A percentile compares a stretch with the other conserved stretches of the same genome.
phyloP scores from a whole-genome alignment of 2,329 filamentous ascomycete species.

The Aspergillus hiratsukae region DNA sequence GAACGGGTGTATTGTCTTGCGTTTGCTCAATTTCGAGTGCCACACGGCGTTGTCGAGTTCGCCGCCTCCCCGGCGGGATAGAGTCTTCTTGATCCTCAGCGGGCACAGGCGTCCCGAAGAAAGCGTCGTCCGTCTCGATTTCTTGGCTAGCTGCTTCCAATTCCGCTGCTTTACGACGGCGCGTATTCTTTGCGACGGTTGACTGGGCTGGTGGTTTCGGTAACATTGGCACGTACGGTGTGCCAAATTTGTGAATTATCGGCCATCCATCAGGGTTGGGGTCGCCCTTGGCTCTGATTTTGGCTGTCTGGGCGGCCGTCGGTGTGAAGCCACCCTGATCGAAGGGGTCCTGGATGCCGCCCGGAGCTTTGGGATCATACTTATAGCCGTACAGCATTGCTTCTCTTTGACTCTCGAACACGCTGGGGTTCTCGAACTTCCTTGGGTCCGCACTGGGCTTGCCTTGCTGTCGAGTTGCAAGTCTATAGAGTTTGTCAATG shows the following conservation, averaged over 20 bases:
- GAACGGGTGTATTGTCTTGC: slow-evolving; percentile 14
- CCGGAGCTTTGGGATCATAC: slow-evolving; percentile 48
- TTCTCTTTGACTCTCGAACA: slow-evolving; percentile 59
- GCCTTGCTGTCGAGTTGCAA: slow-evolving; percentile 44
- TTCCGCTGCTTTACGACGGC: slow-evolving; percentile 37
- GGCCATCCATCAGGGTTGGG: slow-evolving; percentile 42
- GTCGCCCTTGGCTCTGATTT: slow-evolving; percentile 33
- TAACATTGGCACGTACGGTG: slow-evolving; percentile 34
- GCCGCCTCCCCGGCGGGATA: slow-evolving; percentile 24
- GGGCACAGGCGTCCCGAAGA: slow-evolving; percentile 21
- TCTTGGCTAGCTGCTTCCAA: slow-evolving; percentile 26
- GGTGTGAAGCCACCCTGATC: slow-evolving; percentile 48
- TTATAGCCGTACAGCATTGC: slow-evolving; percentile 57
- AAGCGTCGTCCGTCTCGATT: slow-evolving; percentile 25
- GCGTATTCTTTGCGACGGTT: slow-evolving; percentile 25
- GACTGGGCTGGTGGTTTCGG: slow-evolving; percentile 29
- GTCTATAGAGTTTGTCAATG: slow-evolving; percentile 47
- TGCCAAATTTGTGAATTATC: slow-evolving; percentile 32
- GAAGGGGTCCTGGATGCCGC: slow-evolving; percentile 54
- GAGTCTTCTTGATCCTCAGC: slow-evolving; percentile 27
- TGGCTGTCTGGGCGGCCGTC: slow-evolving; percentile 39
- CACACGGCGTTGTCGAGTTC: slow-evolving; percentile 27
- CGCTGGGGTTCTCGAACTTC: slow-evolving; percentile 45
- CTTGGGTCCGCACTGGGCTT: slow-evolving; percentile 49
- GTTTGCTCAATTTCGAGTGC: slow-evolving; percentile 18